Evolutionary conservation across 352 stramenopile species (phyloP), one percentile per base, ranked within the genome.

Genomic region (Phytophthora crassamura): DNA sequence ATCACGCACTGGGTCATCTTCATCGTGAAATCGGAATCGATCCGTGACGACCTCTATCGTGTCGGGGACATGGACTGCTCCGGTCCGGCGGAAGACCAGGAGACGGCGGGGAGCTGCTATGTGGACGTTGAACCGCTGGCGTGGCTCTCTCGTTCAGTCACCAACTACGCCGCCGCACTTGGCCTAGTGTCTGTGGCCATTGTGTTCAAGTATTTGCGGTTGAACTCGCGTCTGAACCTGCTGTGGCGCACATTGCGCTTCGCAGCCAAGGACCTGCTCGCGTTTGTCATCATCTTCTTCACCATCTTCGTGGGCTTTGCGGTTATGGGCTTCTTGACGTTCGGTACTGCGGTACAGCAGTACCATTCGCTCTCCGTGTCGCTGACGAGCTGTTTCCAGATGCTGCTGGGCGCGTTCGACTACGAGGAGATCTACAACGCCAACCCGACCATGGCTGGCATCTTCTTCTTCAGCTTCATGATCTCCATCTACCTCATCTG

Each of bases 391-490:
- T 91, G 85, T 60, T 93, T 93, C 72, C 85, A 93, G 64, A 93
- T 93, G 85, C 71, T 93, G 7, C 60, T 93, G 12, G 85, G 83
- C 41, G 85, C 85, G 22, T 93, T 93, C 35, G 83, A 93, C 60
- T 91, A 92, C 68, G 78, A 88, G 46, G 58, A 79, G 59, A 88
- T 93, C 33, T 84, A 87, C 36, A 57, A 68, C 14, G 77, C 80
- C 16, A 93, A 91, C 40, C 81, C 81, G 6, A 75, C 82, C 7
- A 93, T 93, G 81, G 80, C 80, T 1, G 81, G 70, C n/a, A 52
- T 92, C n/a, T 93, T 92, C 61, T 91, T 91, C 61, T 91, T 93
- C 66, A 83, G 71, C 51, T 93, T 91, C 43, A 93, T 91, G 83
- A 81, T 93, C 36, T 84, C 69, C 18, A 86, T 93, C 46, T 91